These are phyloP conservation scores for Gossypium davidsonii DNA, from an alignment of 441 rosid genomes.

Conservation along the genomic window DNA sequence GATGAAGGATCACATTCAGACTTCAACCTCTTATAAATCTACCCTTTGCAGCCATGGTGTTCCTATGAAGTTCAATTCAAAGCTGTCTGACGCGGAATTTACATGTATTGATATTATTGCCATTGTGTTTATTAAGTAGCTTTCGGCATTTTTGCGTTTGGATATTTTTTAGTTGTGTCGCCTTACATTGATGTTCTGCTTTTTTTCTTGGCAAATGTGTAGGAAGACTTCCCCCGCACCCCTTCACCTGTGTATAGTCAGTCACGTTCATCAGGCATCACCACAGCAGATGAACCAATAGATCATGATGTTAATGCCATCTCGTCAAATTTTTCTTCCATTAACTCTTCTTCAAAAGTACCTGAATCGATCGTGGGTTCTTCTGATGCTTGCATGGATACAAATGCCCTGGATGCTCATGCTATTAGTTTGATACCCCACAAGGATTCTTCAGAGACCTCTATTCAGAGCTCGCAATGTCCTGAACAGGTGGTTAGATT, in stretches of 20 bases:
- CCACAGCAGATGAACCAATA: constrained; percentile 43
- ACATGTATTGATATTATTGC: not conserved
- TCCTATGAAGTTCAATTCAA: not conserved
- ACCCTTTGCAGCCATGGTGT: not conserved
- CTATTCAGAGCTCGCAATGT: constrained; percentile 32
- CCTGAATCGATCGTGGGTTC: constrained; percentile 42
- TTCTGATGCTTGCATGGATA: constrained; percentile 33
- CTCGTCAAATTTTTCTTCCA: constrained; percentile 46
- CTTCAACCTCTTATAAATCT: not conserved
- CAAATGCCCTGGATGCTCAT: constrained; percentile 31
- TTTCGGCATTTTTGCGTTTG: not conserved
- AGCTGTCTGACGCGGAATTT: not conserved
- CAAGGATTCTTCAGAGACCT: constrained; percentile 31
- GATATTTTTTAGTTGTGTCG: not conserved
- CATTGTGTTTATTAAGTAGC: not conserved
- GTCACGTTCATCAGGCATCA: constrained; percentile 62
- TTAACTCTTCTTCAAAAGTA: constrained; percentile 33
- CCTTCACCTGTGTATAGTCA: constrained; percentile 75
- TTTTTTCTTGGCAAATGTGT: constrained; percentile 22
- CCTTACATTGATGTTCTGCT: constrained; percentile 8
- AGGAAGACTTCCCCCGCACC: constrained; percentile 69
- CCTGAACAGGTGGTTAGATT: constrained; percentile 26
- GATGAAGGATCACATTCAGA: not conserved
- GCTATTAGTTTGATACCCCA: constrained; percentile 38
- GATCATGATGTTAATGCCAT: constrained; percentile 43